Evolutionary conservation across 768 basidiomycete genomes (phyloP).

Genomic region (Rickenella mellea): DNA sequence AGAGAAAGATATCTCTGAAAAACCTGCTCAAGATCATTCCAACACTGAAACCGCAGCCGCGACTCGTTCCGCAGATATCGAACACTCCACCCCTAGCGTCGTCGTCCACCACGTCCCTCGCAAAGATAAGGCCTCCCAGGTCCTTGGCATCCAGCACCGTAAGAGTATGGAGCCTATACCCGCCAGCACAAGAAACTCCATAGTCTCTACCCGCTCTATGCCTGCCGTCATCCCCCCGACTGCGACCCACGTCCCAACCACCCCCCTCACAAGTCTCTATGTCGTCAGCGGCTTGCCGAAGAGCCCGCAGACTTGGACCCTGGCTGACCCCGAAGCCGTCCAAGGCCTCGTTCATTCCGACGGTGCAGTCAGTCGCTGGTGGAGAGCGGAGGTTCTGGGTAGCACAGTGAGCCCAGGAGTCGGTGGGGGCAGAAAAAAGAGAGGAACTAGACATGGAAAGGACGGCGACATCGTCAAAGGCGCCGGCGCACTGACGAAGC

Average conservation of each 20-base stretch:
- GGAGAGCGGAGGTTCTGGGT: slow-evolving; percentile 86
- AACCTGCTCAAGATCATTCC: too few relatives aligned
- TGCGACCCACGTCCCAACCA: slow-evolving; percentile 56
- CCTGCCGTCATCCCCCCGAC: slow-evolving; percentile 41
- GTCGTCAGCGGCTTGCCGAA: slow-evolving; percentile 86
- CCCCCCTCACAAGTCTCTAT: slow-evolving; percentile 76
- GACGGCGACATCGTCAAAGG: slow-evolving; percentile 59
- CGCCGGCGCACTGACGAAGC: slow-evolving; percentile 72
- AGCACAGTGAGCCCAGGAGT: slow-evolving; percentile 80
- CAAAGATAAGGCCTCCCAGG: slow-evolving; percentile 67
- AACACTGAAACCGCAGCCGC: too few relatives aligned
- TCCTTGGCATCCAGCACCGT: slow-evolving; percentile 67
- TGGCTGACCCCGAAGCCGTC: slow-evolving; percentile 77
- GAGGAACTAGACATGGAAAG: slow-evolving; percentile 54
- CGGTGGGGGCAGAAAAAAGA: slow-evolving; percentile 56
- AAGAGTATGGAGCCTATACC: slow-evolving; percentile 82
- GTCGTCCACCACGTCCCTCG: slow-evolving; percentile 28
- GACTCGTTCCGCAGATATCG: too few relatives aligned
- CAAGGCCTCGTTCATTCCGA: slow-evolving; percentile 75
- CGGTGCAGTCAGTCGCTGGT: slow-evolving; percentile 82
- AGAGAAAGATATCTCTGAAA: too few relatives aligned
- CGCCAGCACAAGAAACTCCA: slow-evolving; percentile 63
- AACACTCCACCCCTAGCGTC: slow-evolving; percentile 23
- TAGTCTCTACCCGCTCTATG: slow-evolving; percentile 67
- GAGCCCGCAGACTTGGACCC: slow-evolving; percentile 83